phyloP scores from a whole-genome alignment of 164 flowering plant species.

The Taxillus chinensis region DNA sequence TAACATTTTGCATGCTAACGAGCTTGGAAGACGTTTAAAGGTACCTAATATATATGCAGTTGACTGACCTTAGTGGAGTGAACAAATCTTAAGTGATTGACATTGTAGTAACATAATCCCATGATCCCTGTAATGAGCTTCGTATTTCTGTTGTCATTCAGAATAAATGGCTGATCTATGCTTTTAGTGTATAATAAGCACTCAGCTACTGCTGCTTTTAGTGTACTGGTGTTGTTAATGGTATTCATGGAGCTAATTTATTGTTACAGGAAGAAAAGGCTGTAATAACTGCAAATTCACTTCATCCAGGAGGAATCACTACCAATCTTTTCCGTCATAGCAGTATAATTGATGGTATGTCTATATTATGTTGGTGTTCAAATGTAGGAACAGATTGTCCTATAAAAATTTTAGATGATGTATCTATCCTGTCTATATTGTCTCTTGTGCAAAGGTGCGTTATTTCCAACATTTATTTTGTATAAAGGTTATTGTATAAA shows the following conservation, averaged over 20 bases:
- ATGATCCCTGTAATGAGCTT: too few relatives aligned
- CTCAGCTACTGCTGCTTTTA: too few relatives aligned
- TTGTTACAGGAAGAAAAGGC: not conserved
- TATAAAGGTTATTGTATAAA: too few relatives aligned
- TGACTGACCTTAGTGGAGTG: too few relatives aligned
- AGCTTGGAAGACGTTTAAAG: conserved; percentile 1
- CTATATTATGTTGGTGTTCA: not conserved
- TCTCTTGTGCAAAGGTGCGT: not conserved
- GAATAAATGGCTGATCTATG: too few relatives aligned
- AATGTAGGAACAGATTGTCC: not conserved
- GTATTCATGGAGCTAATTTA: not conserved
- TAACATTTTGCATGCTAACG: conserved; percentile 1
- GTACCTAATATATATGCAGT: not conserved
- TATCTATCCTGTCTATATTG: not conserved
- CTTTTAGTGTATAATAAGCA: too few relatives aligned
- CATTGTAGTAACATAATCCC: too few relatives aligned
- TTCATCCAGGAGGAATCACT: not conserved
- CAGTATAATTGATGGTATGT: not conserved
- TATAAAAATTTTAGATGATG: not conserved
- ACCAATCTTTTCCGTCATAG: conserved; percentile 3
- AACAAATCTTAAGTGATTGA: too few relatives aligned
- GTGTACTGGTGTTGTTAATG: not conserved
- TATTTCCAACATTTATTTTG: not conserved
- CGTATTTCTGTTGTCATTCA: too few relatives aligned
- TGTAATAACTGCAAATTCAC: conserved; percentile 1